Conservation (phyloP, 2,329 filamentous ascomycete genomes). For the Remersonia thermophila region DNA sequence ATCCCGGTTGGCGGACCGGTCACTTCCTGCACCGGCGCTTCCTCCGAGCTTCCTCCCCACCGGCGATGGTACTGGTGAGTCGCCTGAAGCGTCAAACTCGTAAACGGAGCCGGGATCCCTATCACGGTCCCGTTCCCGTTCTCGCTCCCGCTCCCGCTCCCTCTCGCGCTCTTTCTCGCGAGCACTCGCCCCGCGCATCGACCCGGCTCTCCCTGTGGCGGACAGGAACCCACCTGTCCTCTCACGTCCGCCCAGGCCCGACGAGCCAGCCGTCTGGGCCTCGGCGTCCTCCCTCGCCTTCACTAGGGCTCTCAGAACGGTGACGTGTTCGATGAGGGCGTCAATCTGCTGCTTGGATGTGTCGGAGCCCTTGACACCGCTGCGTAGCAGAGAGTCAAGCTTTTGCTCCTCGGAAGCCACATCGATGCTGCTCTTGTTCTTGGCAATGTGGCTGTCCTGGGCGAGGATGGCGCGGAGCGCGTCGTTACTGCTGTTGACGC, state of each 20-base stretch:
- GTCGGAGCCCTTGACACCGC: constrained; percentile 22
- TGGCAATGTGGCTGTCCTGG: constrained; percentile 28
- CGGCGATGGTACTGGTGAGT: constrained; percentile 31
- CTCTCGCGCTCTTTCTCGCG: constrained; percentile 18
- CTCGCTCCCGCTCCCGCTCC: constrained; percentile 20
- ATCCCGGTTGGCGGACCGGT: constrained; percentile 23
- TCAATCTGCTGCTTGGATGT: constrained; percentile 24
- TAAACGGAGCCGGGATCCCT: constrained; percentile 26
- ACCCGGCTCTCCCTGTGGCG: constrained; percentile 8
- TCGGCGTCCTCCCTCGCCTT: constrained; percentile 29
- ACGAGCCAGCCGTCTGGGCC: constrained; percentile 13
- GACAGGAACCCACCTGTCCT: constrained; percentile 13
- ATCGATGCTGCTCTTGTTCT: constrained; percentile 25
- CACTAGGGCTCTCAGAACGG: constrained; percentile 27
- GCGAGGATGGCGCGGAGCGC: constrained; percentile 26
- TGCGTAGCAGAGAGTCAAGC: constrained; percentile 19
- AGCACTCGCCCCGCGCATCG: constrained; percentile 8
- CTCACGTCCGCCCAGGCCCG: constrained; percentile 14
- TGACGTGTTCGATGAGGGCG: constrained; percentile 26
- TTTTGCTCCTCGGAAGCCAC: constrained; percentile 17
- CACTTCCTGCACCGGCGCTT: constrained; percentile 21
- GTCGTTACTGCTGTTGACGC: constrained; percentile 29
- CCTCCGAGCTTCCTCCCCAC: constrained; percentile 26
- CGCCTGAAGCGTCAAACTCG: constrained; percentile 31
- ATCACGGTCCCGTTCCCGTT: constrained; percentile 21